These are phyloP conservation scores for Poteriospumella lacustris DNA, from an alignment of 108 stramenopile genomes.

Conservation along the genomic window DNA sequence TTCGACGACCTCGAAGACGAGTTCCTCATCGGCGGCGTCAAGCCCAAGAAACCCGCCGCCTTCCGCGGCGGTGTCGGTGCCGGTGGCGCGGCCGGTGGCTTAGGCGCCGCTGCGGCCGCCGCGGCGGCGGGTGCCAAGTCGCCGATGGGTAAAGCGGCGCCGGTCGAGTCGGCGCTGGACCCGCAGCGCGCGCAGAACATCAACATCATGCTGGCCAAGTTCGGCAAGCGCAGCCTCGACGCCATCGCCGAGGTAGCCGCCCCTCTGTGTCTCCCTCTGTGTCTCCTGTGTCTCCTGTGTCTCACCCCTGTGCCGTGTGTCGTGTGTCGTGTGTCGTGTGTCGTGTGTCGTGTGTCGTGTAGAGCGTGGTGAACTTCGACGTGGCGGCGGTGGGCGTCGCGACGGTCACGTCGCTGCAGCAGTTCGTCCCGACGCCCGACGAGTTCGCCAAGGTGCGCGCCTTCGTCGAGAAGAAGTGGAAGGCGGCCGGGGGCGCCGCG, in stretches of 20 bases:
- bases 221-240: constrained; percentile 13
- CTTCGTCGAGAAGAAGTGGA: neutral
- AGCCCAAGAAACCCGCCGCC: neutral
- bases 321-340: neutral
- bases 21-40: neutral
- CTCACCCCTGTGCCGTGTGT: neutral
- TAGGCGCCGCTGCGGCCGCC: neutral
- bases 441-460: neutral
- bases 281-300: neutral
- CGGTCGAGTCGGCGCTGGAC: neutral
- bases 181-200: constrained; percentile 15
- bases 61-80: neutral
- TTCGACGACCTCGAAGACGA: constrained; percentile 15
- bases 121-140: neutral
- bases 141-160: neutral
- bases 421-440: constrained; percentile 10
- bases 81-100: neutral
- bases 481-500: no score
- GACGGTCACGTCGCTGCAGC: neutral
- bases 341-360: neutral
- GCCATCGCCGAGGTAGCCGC: neutral
- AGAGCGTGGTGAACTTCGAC: constrained; percentile 17
- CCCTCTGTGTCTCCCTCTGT: neutral
- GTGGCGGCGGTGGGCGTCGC: neutral
- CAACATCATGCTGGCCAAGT: constrained; percentile 26